Base-by-base conservation (phyloP, 1,284 basidiomycete species). In the Tranzscheliella williamsii region DNA sequence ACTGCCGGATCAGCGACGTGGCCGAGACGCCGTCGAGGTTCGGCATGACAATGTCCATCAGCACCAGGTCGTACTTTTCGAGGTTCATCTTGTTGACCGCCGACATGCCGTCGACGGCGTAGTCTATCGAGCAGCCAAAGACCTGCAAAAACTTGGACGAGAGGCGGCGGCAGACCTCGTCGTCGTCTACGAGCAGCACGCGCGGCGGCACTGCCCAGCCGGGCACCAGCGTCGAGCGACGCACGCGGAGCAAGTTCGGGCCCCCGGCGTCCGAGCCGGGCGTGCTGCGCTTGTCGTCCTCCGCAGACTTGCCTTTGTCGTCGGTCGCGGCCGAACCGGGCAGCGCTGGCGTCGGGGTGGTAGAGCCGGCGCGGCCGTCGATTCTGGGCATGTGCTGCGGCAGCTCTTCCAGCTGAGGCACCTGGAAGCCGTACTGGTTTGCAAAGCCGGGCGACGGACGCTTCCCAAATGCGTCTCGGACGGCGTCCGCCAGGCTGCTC, bases 51-150 rank as follows among this genome's bases (percentile, higher is more conserved):
- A 94, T 92, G 67, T 93, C 91, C 90, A 61, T 65, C 27, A 67
- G 36, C 18, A 91, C 91, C 90, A 96, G 79, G 78, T 96, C 93
- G 77, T 95, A 96, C 81, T 93, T 90, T 34, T 81, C 88, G 75
- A 89, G 78, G 78, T 93, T 94, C 90, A 96, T 95, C 84, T 90
- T 93, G 74, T 89, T 88, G 46, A 97, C 90, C 0, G 93, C 93
- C 11, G 86, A 86, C n/a, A 92, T 85, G 0, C 92, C 93, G 79
- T 97, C 81, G 29, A 92, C 90, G 2, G 92, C 93, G 29, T 94
- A 89, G 72, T 97, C 92, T 65, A 90, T 93, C 63, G 87, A 86
- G 77, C 92, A 96, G 38, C 93, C 93, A 79, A 94, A 94, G 38
- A 96, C 88, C 79, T 95, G 88, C 75, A 97, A 79, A 78, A 96